These are phyloP conservation scores for Pyrus hybrid DNA, from an alignment of 331 rosid species.

Conservation along the genomic window DNA sequence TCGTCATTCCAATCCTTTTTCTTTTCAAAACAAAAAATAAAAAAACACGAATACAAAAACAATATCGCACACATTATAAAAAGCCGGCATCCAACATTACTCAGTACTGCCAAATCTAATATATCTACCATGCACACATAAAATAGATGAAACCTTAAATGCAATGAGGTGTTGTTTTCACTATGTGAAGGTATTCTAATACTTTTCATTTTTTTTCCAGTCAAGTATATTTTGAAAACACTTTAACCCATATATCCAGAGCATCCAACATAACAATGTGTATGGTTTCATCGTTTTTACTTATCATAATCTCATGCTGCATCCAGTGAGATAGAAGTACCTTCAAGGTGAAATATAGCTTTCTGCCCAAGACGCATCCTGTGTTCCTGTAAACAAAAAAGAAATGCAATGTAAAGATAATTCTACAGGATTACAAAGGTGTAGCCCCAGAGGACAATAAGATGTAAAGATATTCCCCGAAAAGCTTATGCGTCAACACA, in stretches of 20 bases:
- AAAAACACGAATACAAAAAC: neutral
- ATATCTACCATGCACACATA: neutral
- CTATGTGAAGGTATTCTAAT: neutral
- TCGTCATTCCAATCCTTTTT: no score
- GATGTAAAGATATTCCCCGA: no score
- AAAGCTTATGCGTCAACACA: no score
- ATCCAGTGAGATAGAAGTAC: constrained; percentile 22
- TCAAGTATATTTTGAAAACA: neutral
- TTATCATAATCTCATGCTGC: neutral
- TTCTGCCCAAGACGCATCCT: constrained; percentile 96
- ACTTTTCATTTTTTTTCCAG: neutral
- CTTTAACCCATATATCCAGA: neutral
- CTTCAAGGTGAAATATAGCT: constrained; percentile 91
- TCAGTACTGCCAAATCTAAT: neutral
- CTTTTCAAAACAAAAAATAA: no score
- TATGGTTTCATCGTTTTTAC: neutral
- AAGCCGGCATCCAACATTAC: neutral
- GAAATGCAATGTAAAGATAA: neutral
- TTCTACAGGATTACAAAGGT: neutral
- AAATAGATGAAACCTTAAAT: neutral
- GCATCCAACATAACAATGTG: neutral
- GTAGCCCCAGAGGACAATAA: no score
- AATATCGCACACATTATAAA: no score
- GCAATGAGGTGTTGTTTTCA: neutral
- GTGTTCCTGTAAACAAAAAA: constrained; percentile 52